Evolutionary conservation across 106 monocot species (phyloP).

Genomic region (Allium fistulosum): DNA sequence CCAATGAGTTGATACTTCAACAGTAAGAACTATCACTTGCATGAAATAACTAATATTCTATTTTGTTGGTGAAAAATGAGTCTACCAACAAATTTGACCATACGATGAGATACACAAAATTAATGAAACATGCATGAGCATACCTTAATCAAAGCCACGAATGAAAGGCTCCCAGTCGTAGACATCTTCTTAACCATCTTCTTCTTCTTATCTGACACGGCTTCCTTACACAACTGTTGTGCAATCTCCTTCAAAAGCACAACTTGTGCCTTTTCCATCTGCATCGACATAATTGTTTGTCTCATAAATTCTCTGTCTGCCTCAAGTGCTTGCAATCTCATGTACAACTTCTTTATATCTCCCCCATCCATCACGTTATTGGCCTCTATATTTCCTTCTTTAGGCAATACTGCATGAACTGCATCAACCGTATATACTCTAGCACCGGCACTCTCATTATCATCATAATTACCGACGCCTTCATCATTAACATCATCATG

Average conservation of each 20-base stretch:
- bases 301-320: constrained; percentile 70
- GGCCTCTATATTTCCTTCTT: neutral
- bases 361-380: constrained; percentile 9
- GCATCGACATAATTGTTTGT: constrained; percentile 43
- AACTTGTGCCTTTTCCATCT: constrained; percentile 47
- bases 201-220: constrained; percentile 11
- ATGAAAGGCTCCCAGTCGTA: constrained; percentile 18
- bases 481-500: neutral
- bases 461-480: neutral
- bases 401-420: constrained; percentile 23
- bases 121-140: neutral
- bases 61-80: too few species aligned
- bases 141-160: constrained; percentile 46
- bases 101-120: too few species aligned
- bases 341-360: constrained; percentile 52
- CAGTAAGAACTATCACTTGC: too few species aligned
- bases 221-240: constrained; percentile 40
- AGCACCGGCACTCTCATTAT: constrained; percentile 19
- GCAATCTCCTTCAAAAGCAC: constrained; percentile 54
- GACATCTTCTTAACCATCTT: constrained; percentile 16
- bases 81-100: too few species aligned
- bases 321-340: constrained; percentile 51
- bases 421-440: constrained; percentile 49
- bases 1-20: too few species aligned
- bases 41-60: too few species aligned